Evolutionary conservation across 345 rosid species (phyloP).

Genomic region (Abelmoschus esculentus): DNA sequence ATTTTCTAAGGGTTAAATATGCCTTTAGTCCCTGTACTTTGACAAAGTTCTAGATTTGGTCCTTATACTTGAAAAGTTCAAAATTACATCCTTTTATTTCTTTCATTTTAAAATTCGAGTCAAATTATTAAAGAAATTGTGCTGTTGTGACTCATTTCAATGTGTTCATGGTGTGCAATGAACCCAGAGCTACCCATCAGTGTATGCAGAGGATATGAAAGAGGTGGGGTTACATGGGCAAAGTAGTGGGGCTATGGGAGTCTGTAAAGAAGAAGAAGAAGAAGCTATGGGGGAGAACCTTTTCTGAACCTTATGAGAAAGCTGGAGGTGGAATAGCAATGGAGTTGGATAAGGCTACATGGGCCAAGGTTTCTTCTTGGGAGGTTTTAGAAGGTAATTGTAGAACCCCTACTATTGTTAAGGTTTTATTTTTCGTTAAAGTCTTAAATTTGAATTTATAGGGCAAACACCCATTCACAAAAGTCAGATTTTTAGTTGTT

Average conservation of each 20-base stretch:
- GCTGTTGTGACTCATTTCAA: neutral
- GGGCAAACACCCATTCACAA: no score
- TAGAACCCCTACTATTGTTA: no score
- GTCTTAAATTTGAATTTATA: no score
- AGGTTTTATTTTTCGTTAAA: no score
- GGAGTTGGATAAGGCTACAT: constrained; percentile 17
- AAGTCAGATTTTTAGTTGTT: no score
- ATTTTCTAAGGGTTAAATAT: neutral
- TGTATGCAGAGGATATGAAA: constrained; percentile 60
- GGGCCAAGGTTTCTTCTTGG: constrained; percentile 48
- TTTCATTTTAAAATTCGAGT: neutral
- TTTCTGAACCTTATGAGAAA: constrained; percentile 74
- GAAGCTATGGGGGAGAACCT: constrained; percentile 51
- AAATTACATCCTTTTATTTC: neutral
- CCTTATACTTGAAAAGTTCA: no score
- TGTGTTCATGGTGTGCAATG: neutral
- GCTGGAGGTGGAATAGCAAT: constrained; percentile 56
- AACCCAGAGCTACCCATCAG: constrained; percentile 69
- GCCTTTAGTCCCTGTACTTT: neutral
- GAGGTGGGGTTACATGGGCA: constrained; percentile 39
- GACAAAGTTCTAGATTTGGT: neutral
- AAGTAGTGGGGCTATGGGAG: constrained; percentile 41
- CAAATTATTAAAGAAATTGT: no score
- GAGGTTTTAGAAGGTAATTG: constrained; percentile 60
- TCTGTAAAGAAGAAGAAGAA: constrained; percentile 41